Evolutionary conservation across 1,284 basidiomycete species (phyloP), one percentile per base, ranked within the genome.

Genomic region (Amylostereum chailletii): DNA sequence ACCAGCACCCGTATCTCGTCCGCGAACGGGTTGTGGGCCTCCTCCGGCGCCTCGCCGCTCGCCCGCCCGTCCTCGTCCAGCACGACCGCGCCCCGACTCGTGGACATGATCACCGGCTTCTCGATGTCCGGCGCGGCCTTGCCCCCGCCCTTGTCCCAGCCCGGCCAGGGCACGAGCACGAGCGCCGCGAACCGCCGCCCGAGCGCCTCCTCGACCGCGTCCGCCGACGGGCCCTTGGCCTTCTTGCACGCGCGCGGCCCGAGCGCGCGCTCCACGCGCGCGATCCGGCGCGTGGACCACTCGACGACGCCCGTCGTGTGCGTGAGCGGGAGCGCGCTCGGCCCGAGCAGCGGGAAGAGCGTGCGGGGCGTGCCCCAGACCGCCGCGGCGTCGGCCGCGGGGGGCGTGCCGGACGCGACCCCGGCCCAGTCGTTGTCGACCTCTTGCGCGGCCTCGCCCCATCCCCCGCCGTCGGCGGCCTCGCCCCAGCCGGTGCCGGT

Each of bases 1-100:
- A 83, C 64, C 26, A 82, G 67, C 2, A 84, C 62, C 2, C 69
- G 72, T 55, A 86, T 82, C 34, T 64, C 69, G 54, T 84, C 76
- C 45, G 66, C 70, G 43, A 64, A 61, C 3, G 77, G 71, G 53
- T 83, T 67, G 56, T 83, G 76, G 7, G 1, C 19, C 19, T 19
- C 48, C 26, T 41, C 46, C 19, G n/a, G n/a, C n/a, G 29, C 38
- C 41, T 46, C 49, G 2, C 34, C 45, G 10, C 10, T 29, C 9
- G 10, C 45, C 6, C 42, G 48, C 5, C 27, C 51, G 11, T 45
- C 47, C 4, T 52, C 53, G 9, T 60, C 62, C 40, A 61, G 54
- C n/a, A 63, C 60, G 3, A 71, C 66, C 6, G 59, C 53, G 9
- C 76, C 73, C 8, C 64, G 60, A 7, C 73, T 75, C 0, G 68